These are phyloP conservation scores for Neotropicomus parvogracilis DNA, from an alignment of 1,284 basidiomycete genomes.

Conservation along the genomic window DNA sequence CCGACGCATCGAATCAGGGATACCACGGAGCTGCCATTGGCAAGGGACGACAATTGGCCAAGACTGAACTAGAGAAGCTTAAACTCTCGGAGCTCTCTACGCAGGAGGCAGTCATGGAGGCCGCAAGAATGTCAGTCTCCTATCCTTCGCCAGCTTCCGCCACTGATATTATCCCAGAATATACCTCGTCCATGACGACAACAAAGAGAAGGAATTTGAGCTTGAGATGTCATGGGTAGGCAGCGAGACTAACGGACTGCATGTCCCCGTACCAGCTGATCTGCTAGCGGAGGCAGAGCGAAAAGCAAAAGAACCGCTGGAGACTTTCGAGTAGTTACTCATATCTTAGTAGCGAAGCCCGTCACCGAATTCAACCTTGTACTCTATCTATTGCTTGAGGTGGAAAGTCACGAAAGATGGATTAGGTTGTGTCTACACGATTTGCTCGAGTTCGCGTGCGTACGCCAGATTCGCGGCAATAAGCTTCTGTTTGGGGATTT, in stretches of 20 bases:
- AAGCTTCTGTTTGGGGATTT: conserved; percentile 79
- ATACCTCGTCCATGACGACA: conserved; percentile 95
- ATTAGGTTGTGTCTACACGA: conserved; percentile 56
- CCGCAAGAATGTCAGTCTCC: conserved; percentile 84
- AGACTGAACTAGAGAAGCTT: conserved; percentile 97
- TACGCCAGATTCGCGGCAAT: conserved; percentile 74
- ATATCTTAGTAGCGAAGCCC: conserved; percentile 5
- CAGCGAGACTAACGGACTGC: conserved; percentile 77
- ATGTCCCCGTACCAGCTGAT: conserved; percentile 82
- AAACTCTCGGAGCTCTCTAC: conserved; percentile 76
- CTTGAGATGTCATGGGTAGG: conserved; percentile 98
- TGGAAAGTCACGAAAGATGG: background rate
- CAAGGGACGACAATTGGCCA: conserved; percentile 94
- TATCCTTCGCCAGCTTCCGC: background rate
- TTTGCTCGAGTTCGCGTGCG: conserved; percentile 84
- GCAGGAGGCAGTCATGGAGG: conserved; percentile 86
- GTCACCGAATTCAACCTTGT: conserved; percentile 15
- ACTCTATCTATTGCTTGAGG: background rate
- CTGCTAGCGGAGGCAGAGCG: conserved; percentile 83
- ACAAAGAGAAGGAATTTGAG: conserved; percentile 98
- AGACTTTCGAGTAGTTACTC: conserved; percentile 73
- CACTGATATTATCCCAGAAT: conserved; percentile 58
- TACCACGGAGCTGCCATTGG: conserved; percentile 94
- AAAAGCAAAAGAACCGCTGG: conserved; percentile 86
- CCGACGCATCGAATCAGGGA: conserved; percentile 52